Base-by-base conservation (phyloP, 2,329 filamentous ascomycete species). In the Tolypocladium tundrense region DNA sequence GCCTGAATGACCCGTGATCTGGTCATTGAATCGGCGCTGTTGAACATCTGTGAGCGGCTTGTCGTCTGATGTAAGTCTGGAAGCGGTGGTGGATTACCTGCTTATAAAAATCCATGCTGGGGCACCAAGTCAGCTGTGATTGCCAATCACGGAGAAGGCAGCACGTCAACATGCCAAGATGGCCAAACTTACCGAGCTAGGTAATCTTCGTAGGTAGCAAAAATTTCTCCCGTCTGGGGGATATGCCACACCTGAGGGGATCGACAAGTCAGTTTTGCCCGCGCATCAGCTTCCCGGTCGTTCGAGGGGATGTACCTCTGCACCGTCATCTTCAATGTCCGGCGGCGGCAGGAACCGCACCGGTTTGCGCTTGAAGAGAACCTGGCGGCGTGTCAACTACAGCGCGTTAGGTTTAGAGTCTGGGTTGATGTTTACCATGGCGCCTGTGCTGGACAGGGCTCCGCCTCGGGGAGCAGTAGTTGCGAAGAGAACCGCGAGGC, bases 281-380 rank as follows among this genome's bases (percentile, higher is more conserved):
- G 19, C 19, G 39, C 3, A 7, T 52, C 58, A 35, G 52, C 52
- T 51, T 39, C 21, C 58, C 57, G 54, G 55, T n/a, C 53, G 60
- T 63, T n/a, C 37, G 39, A 27, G 10, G 21, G 42, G n/a, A 35
- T 81, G 66, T 80, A 93, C 92, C 83, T 97, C 91, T 65, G 84
- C 81, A 67, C 89, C 85, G 64, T 96, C 90, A 78, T 94, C 86
- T 65, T 91, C 81, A 64, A 93, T 83, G 56, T 82, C 77, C 27
- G 88, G 88, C 53, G 81, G 80, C 54, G 88, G 82, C 64, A 92
- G 78, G 70, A 91, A 88, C 75, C 90, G 86, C 69, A 97, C 91
- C 58, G 92, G 92, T 76, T 97, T 97, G 68, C 94, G 86, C 78
- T 97, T 97, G 75, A 90, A 97, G 63, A 96, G 82, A 66, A 99